Conservation (phyloP, 495 filamentous ascomycete species). For the Penicillium tannophilum region DNA sequence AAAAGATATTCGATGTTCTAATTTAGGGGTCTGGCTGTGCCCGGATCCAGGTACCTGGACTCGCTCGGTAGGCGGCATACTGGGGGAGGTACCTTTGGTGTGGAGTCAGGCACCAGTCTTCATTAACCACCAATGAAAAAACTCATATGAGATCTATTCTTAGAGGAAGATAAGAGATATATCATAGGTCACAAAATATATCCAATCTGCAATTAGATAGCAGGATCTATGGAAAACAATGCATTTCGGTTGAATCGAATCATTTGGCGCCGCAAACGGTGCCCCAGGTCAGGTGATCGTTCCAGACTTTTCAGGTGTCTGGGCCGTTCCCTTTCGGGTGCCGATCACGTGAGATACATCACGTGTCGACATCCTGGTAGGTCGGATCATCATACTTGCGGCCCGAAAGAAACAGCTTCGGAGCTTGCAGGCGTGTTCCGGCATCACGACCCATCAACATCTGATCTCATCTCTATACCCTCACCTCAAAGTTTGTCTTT, state of each 20-base stretch:
- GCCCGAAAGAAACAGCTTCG: constrained; percentile 35
- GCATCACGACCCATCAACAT: constrained; percentile 10
- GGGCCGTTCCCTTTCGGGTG: neutral
- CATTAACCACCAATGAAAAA: neutral
- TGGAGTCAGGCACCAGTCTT: neutral
- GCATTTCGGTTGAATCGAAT: neutral
- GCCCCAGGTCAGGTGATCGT: neutral
- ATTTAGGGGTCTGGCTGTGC: constrained; percentile 2
- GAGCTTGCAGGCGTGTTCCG: constrained; percentile 31
- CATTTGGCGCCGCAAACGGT: neutral
- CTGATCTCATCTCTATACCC: neutral
- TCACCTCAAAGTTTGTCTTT: constrained; percentile 1
- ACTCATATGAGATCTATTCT: neutral
- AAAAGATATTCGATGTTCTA: constrained; percentile 1
- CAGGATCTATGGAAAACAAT: neutral
- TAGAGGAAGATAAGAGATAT: no score
- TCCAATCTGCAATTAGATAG: no score
- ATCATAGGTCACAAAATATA: no score
- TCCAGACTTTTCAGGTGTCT: neutral
- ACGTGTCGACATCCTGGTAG: constrained; percentile 10
- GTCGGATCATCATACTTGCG: constrained; percentile 26
- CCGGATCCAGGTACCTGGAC: constrained; percentile 9
- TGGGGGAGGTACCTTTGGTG: neutral
- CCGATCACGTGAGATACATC: constrained; percentile 2
- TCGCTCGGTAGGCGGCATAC: constrained; percentile 1